A percentile compares a stretch with the other conserved stretches of the same genome.
phyloP scores from a whole-genome alignment of 2,329 filamentous ascomycete genomes.

The Botrytis galanthina region DNA sequence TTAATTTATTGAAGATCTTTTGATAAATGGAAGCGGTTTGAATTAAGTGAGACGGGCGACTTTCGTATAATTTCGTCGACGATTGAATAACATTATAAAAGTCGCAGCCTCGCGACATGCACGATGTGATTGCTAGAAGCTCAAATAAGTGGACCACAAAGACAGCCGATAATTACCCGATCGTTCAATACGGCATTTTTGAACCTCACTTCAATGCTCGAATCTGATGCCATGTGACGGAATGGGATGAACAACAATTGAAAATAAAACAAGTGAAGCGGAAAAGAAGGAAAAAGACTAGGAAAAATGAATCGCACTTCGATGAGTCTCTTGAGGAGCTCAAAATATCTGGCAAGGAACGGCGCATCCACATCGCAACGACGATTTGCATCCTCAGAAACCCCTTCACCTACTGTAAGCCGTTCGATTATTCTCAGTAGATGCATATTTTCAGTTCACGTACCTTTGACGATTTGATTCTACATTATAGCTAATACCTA shows the following conservation, averaged over 20 bases:
- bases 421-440: background rate
- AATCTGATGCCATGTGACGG: background rate
- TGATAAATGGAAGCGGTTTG: no score
- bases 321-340: conserved; percentile 2
- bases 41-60: background rate
- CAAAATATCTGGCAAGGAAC: background rate
- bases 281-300: background rate
- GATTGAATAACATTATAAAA: background rate
- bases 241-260: conserved; percentile 4
- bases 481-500: background rate
- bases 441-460: background rate
- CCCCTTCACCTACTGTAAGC: conserved; percentile 18
- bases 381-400: conserved; percentile 13
- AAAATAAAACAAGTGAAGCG: background rate
- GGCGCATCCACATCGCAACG: background rate
- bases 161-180: background rate
- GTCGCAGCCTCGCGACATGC: conserved; percentile 9
- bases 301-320: conserved; percentile 12
- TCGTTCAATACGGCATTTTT: background rate
- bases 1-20: no score
- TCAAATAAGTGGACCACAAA: background rate
- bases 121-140: conserved; percentile 4
- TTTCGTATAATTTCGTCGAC: background rate
- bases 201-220: conserved; percentile 3
- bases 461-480: background rate